A percentile compares a stretch with the other conserved stretches of the same genome.
These are phyloP conservation scores for Proliferodiscus dingleyae DNA, from an alignment of 2,329 filamentous ascomycete genomes.

Conservation along the genomic window DNA sequence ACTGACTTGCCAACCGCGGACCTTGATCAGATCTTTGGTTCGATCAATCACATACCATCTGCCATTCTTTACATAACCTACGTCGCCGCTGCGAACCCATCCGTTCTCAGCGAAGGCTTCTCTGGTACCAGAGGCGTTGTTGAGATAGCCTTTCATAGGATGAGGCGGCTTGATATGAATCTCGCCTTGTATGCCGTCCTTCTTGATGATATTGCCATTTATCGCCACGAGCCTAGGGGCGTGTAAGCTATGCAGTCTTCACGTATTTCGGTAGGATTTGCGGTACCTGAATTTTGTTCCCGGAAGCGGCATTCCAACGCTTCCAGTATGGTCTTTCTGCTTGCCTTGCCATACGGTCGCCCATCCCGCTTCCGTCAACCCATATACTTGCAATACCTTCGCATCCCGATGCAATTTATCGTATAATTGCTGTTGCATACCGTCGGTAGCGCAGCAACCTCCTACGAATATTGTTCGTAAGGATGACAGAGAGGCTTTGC, in stretches of 20 bases:
- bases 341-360: background rate
- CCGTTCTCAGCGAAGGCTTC: conserved; percentile 28
- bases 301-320: conserved; percentile 39
- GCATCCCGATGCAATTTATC: conserved; percentile 37
- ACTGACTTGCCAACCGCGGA: conserved; percentile 43
- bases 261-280: background rate
- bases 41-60: conserved; percentile 41
- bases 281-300: conserved; percentile 27
- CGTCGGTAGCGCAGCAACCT: conserved; percentile 40
- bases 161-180: conserved; percentile 22
- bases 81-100: conserved; percentile 38
- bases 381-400: conserved; percentile 43
- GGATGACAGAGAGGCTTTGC: conserved; percentile 36
- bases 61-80: conserved; percentile 38
- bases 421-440: conserved; percentile 35
- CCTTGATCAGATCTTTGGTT: conserved; percentile 42
- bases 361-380: conserved; percentile 48
- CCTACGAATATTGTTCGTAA: conserved; percentile 41
- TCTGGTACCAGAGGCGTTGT: conserved; percentile 29
- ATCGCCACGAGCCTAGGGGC: conserved; percentile 10
- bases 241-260: background rate
- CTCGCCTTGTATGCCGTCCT: conserved; percentile 24
- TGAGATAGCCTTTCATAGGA: conserved; percentile 35
- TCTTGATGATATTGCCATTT: background rate
- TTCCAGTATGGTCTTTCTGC: conserved; percentile 35